Evolutionary conservation across 352 stramenopile species (phyloP), one percentile per base, ranked within the genome.

Genomic region (Phytophthora tubulina): DNA sequence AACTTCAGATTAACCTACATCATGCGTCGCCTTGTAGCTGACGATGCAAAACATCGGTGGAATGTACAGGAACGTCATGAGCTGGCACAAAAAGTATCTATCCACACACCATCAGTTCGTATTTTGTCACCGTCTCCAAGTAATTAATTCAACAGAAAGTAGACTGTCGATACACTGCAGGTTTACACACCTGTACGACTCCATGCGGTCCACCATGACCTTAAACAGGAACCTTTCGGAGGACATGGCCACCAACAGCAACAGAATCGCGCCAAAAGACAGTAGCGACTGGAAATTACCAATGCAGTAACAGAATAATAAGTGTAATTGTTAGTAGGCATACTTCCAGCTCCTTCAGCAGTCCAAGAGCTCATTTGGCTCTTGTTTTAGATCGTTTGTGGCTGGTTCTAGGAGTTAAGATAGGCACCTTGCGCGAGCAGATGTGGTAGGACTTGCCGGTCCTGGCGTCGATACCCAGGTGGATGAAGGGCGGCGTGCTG

Each of bases 51-150:
- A 96, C 63, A 95, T 77, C 32, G 88, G 86, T 39, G 88, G 90
- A 56, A 96, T 96, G 80, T 93, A 96, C 64, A 96, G 66, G 48
- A 96, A 96, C 44, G 87, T 96, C 81, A 93, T 94, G 56, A 96
- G 57, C 71, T 96, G 88, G 49, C 80, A 93, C 27, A 96, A 75
- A 76, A 96, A 95, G 72, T 96, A 96, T 72, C 89, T 95, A 50
- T 11, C 3, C n/a, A 53, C 30, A 36, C 8, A 35, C 10, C 36
- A 30, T 65, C 14, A 64, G 45, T 56, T 13, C 48, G 17, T 49
- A 14, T 13, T 59, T 15, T 32, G n/a, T 10, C 14, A n/a, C 4
- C 21, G 21, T 27, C 21, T 27, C 21, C 21, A 27, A 38, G 44
- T 27, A 30, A 39, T n/a, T 59, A 51, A n/a, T 17, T 60, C 8